phyloP scores from a whole-genome alignment of 306 rosid genomes.

The Cucumis cinereus region DNA sequence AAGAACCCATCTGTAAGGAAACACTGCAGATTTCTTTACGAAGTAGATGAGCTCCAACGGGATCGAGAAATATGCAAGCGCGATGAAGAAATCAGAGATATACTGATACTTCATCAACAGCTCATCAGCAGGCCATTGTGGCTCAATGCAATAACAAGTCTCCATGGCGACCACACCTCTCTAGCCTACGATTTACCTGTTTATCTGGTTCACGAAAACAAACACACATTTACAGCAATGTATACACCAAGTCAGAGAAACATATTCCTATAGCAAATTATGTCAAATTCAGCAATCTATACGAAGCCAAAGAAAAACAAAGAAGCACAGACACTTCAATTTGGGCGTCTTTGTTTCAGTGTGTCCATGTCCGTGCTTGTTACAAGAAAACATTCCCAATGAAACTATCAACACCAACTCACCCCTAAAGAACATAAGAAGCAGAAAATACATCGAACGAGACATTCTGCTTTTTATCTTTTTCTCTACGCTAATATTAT shows the following conservation, averaged over 20 bases:
- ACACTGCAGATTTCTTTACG: constrained; percentile 17
- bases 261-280: background rate
- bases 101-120: constrained; percentile 15
- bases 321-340: background rate
- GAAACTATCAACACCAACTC: background rate
- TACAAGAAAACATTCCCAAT: background rate
- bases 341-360: background rate
- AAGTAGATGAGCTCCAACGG: constrained; percentile 19
- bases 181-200: background rate
- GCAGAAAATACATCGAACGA: background rate
- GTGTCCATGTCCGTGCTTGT: background rate
- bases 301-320: background rate
- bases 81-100: constrained; percentile 24
- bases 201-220: background rate
- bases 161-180: constrained; percentile 6
- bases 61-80: constrained; percentile 70
- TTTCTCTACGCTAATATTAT: background rate
- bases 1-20: constrained; percentile 51
- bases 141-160: constrained; percentile 14
- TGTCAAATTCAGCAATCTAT: background rate
- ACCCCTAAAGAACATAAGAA: constrained; percentile 1
- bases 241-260: background rate
- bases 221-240: background rate
- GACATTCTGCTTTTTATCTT: background rate
- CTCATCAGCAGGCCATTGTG: constrained; percentile 13